A percentile compares a stretch with the other conserved stretches of the same genome.
phyloP scores from a whole-genome alignment of 768 basidiomycete species.

The Austroboletus festivus region DNA sequence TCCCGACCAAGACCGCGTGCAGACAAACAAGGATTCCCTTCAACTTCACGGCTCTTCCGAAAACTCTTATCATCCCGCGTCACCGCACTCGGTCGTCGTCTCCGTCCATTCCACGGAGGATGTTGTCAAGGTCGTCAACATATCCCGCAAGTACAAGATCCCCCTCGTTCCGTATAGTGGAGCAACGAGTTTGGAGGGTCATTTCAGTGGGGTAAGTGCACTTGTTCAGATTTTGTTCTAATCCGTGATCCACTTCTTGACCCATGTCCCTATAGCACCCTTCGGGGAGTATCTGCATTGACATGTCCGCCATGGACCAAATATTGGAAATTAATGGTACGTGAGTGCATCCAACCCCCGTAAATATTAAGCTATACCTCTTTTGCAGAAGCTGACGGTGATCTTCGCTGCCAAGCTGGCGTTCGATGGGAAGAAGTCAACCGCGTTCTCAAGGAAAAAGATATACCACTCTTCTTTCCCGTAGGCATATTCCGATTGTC shows the following conservation, averaged over 20 bases:
- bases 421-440: constrained; percentile 80
- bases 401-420: constrained; percentile 75
- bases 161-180: constrained; percentile 83
- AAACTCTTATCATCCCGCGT: constrained; percentile 63
- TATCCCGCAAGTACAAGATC: constrained; percentile 68
- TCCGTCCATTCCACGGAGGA: constrained; percentile 70
- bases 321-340: constrained; percentile 55
- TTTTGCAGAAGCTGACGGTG: constrained; percentile 60
- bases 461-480: constrained; percentile 83
- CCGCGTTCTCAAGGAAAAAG: constrained; percentile 57
- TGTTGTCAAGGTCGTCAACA: constrained; percentile 75
- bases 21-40: constrained; percentile 50
- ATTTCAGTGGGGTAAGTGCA: constrained; percentile 66
- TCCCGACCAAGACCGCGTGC: constrained; percentile 44
- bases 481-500: constrained; percentile 37
- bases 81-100: constrained; percentile 56
- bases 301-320: constrained; percentile 63
- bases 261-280: constrained; percentile 28
- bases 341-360: constrained; percentile 19
- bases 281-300: constrained; percentile 65
- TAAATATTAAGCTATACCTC: background rate
- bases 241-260: constrained; percentile 8
- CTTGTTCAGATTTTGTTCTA: background rate
- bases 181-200: constrained; percentile 85
- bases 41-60: constrained; percentile 62